These are phyloP conservation scores for Canna indica DNA, from an alignment of 176 grass and related monocot genomes.

Conservation along the genomic window DNA sequence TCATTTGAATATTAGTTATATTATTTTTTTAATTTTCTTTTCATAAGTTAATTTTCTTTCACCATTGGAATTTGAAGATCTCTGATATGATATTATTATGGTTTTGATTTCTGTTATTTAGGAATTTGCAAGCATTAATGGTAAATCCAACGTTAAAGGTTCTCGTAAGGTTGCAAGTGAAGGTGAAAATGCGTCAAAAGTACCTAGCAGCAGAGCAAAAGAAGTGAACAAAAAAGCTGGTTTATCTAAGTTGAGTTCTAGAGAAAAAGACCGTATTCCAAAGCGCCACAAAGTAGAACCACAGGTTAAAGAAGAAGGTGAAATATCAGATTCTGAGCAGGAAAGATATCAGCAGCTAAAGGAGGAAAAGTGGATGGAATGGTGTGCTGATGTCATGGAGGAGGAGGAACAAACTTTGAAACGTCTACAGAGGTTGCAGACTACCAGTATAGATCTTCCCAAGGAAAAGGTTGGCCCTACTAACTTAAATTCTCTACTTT, in stretches of 20 bases:
- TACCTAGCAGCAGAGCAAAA: slow-evolving; percentile 42
- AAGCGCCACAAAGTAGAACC: slow-evolving; percentile 62
- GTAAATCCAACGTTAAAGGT: slow-evolving; percentile 54
- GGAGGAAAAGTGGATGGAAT: slow-evolving; percentile 98
- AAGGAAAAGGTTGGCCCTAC: slow-evolving; percentile 73
- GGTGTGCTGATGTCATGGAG: slow-evolving; percentile 90
- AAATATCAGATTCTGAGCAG: slow-evolving; percentile 96
- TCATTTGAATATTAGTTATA: background rate
- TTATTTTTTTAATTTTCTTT: background rate
- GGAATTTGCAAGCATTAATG: slow-evolving; percentile 75
- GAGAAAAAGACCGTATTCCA: slow-evolving; percentile 39
- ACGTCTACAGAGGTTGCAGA: slow-evolving; percentile 78
- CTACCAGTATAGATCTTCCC: slow-evolving; percentile 89
- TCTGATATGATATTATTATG: background rate
- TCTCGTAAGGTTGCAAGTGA: slow-evolving; percentile 51
- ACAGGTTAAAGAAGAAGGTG: slow-evolving; percentile 96
- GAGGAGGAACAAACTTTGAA: slow-evolving; percentile 88
- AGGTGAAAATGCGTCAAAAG: slow-evolving; percentile 34
- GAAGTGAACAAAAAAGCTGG: slow-evolving; percentile 32
- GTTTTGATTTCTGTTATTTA: slow-evolving; percentile 27
- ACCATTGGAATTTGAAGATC: background rate
- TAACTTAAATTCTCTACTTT: slow-evolving; percentile 1
- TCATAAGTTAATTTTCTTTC: background rate
- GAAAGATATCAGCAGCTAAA: slow-evolving; percentile 68
- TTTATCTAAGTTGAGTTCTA: slow-evolving; percentile 42